Evolutionary conservation across 805 yeast genomes (phyloP).

Genomic region (Cyberlindnera galapagoensis): DNA sequence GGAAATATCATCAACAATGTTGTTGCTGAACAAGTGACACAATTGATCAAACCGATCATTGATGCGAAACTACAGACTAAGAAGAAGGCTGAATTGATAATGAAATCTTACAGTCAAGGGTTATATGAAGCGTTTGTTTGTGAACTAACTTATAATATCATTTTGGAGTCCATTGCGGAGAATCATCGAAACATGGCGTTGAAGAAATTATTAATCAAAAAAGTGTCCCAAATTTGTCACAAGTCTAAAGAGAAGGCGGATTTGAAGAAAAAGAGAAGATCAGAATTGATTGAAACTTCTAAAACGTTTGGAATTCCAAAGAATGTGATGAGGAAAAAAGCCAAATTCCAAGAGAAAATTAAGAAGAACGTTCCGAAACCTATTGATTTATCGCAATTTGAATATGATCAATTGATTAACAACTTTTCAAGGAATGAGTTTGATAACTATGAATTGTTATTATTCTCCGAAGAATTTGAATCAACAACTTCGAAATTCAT

Average conservation of each 20-base stretch:
- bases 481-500: constrained; percentile 29
- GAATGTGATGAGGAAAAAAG: constrained; percentile 18
- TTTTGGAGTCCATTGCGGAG: constrained; percentile 42
- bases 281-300: constrained; percentile 32
- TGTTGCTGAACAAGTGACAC: constrained; percentile 16
- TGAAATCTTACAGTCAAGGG: constrained; percentile 40
- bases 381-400: constrained; percentile 19
- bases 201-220: constrained; percentile 26
- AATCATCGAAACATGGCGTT: constrained; percentile 27
- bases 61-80: constrained; percentile 10
- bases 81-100: constrained; percentile 21
- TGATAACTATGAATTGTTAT: constrained; percentile 10
- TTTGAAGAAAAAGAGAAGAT: constrained; percentile 30
- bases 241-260: constrained; percentile 20
- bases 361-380: constrained; percentile 6
- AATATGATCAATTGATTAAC: constrained; percentile 18
- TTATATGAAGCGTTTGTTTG: constrained; percentile 54
- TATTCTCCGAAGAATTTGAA: constrained; percentile 16
- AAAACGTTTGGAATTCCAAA: constrained; percentile 30
- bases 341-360: constrained; percentile 6
- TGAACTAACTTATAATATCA: constrained; percentile 43
- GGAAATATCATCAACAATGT: constrained; percentile 20
- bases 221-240: constrained; percentile 27
- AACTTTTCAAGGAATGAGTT: constrained; percentile 1
- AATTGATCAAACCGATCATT: constrained; percentile 9